phyloP scores from a whole-genome alignment of 495 filamentous ascomycete genomes.

The Tuber magnatum region DNA sequence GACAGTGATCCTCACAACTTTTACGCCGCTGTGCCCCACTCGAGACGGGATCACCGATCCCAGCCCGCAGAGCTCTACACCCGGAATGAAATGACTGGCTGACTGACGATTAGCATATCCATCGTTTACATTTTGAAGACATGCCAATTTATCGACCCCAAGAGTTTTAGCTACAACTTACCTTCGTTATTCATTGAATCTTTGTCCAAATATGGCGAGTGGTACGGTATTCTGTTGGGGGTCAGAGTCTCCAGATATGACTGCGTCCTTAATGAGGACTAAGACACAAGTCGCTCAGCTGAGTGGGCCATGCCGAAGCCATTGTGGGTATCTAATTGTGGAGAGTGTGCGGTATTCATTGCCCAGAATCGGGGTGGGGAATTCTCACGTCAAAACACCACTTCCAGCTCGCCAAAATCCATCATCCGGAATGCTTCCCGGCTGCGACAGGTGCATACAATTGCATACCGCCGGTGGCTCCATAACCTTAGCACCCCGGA shows the following conservation, averaged over 20 bases:
- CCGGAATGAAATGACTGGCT: neutral
- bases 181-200: neutral
- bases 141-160: neutral
- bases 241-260: neutral
- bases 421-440: neutral
- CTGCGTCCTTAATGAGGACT: neutral
- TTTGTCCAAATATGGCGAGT: neutral
- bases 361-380: neutral
- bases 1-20: neutral
- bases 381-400: neutral
- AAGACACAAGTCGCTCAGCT: neutral
- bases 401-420: neutral
- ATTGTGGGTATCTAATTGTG: neutral
- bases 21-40: neutral
- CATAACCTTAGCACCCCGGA: neutral
- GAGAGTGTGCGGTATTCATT: neutral
- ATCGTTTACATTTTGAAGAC: neutral
- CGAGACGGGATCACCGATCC: neutral
- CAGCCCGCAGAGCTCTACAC: neutral
- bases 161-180: too few species aligned
- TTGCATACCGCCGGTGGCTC: neutral
- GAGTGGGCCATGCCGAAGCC: neutral
- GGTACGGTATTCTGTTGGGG: neutral
- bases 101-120: neutral
- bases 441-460: neutral